A percentile compares a stretch with the other conserved stretches of the same genome.
Conservation (phyloP, 2,329 filamentous ascomycete species). For the Pestalotiopsis sp. region DNA sequence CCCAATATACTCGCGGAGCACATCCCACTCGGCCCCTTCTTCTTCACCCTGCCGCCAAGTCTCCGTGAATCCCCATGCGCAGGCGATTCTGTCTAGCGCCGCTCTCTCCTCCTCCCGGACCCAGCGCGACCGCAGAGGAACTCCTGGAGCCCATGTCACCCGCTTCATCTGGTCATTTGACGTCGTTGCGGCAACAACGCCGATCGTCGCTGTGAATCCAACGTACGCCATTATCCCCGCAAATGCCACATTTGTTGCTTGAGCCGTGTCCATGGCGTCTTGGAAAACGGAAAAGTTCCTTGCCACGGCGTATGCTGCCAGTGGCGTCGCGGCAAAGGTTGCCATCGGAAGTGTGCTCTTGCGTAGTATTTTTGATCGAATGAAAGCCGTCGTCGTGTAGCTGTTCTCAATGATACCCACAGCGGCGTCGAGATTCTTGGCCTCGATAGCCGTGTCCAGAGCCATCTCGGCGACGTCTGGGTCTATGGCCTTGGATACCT, state of each 20-base stretch:
- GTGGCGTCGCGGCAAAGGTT: slow-evolving; percentile 58
- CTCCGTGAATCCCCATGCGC: slow-evolving; percentile 91
- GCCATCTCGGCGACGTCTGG: slow-evolving; percentile 71
- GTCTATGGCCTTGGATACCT: slow-evolving; percentile 72
- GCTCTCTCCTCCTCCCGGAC: slow-evolving; percentile 86
- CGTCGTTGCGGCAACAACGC: slow-evolving; percentile 81
- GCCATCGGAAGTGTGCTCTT: slow-evolving; percentile 62
- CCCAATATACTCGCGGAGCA: slow-evolving; percentile 79
- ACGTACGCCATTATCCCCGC: slow-evolving; percentile 83
- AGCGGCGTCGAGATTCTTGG: slow-evolving; percentile 76
- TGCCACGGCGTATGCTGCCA: slow-evolving; percentile 71
- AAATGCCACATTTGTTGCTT: slow-evolving; percentile 78
- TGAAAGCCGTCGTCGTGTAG: slow-evolving; percentile 68
- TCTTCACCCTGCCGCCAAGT: slow-evolving; percentile 81
- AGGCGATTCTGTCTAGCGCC: slow-evolving; percentile 82
- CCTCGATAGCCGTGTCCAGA: slow-evolving; percentile 76
- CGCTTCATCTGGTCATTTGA: slow-evolving; percentile 94
- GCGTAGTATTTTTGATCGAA: slow-evolving; percentile 67
- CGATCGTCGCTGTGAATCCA: slow-evolving; percentile 77
- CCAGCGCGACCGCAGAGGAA: slow-evolving; percentile 81
- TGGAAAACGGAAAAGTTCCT: slow-evolving; percentile 68
- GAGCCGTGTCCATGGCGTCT: slow-evolving; percentile 73
- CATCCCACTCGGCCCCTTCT: slow-evolving; percentile 87
- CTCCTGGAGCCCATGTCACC: slow-evolving; percentile 85
- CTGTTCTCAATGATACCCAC: slow-evolving; percentile 74